Evolutionary conservation across 2,329 filamentous ascomycete genomes (phyloP), one percentile per base, ranked within the genome.

Genomic region (Fusarium drepaniforme): DNA sequence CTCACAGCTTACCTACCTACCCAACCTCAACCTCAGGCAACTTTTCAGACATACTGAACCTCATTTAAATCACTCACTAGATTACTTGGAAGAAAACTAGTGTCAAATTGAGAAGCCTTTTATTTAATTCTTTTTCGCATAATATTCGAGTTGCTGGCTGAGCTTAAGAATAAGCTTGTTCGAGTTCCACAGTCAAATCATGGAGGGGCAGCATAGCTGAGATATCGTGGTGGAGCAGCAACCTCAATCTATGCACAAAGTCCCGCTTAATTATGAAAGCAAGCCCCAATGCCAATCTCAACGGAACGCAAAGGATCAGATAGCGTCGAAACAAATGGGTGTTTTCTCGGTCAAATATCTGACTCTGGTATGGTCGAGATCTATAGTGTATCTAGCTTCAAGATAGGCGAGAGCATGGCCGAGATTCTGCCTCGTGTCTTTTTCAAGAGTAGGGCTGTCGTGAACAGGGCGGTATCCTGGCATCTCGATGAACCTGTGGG

Each of bases 361-460:
- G 38, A 37, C 28, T 46, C 60, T 44, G 37, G 46, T 18, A 62
- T 44, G 46, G 53, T 42, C 30, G 18, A 44, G 65, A 73, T 66
- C 63, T 58, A 64, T 63, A 35, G 56, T 66, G 42, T 30, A 58
- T 64, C 62, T 57, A 49, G 62, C 65, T 56, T 33, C 15, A 38
- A 75, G 74, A 76, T 76, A 69, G 70, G 73, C 74, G 73, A 75
- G 73, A 75, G 60, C 40, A n/a, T 44, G 58, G 58, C 66, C 61
- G 64, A 63, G 58, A 66, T 56, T 42, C 57, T 56, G 38, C 46
- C 37, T 23, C 35, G 16, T 53, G 28, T 67, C 16, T 44, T 5
- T 21, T 5, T 21, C 40, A 37, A 33, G 23, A 21, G 35, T 42
- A 40, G 25, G 62, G 23, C 49, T 30, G 44, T 16, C 8, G 35